Conservation (phyloP, 352 stramenopile species). For the Pythium scleroteichum region DNA sequence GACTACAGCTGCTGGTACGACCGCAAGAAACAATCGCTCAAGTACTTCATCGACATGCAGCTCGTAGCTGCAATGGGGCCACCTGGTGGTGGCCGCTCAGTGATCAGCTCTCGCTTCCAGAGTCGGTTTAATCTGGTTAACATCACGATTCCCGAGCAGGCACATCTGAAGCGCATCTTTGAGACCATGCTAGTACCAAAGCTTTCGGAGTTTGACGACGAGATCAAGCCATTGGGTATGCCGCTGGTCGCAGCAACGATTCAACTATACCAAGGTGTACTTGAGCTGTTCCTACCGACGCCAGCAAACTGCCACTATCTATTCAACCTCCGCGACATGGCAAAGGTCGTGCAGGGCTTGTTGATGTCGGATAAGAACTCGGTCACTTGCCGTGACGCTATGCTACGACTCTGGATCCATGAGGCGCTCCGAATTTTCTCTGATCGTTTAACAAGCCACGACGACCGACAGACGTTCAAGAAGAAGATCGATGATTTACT, state of each 20-base stretch:
- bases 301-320: conserved; percentile 90
- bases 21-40: conserved; percentile 87
- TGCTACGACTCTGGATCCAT: conserved; percentile 90
- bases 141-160: conserved; percentile 84
- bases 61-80: conserved; percentile 89
- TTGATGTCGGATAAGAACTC: conserved; percentile 75
- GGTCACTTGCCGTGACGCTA: conserved; percentile 64
- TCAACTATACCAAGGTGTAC: conserved; percentile 82
- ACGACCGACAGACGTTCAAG: conserved; percentile 91
- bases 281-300: conserved; percentile 87
- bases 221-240: conserved; percentile 81
- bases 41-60: conserved; percentile 92
- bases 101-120: conserved; percentile 90
- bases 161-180: conserved; percentile 87
- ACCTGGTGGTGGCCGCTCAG: conserved; percentile 80
- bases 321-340: conserved; percentile 90
- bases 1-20: conserved; percentile 94
- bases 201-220: conserved; percentile 84
- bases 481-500: conserved; percentile 80
- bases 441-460: conserved; percentile 87
- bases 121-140: conserved; percentile 92
- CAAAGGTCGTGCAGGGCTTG: conserved; percentile 86
- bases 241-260: conserved; percentile 82
- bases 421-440: conserved; percentile 90
- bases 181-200: conserved; percentile 89